phyloP scores from a whole-genome alignment of 768 basidiomycete species.

The Boletus sp. region DNA sequence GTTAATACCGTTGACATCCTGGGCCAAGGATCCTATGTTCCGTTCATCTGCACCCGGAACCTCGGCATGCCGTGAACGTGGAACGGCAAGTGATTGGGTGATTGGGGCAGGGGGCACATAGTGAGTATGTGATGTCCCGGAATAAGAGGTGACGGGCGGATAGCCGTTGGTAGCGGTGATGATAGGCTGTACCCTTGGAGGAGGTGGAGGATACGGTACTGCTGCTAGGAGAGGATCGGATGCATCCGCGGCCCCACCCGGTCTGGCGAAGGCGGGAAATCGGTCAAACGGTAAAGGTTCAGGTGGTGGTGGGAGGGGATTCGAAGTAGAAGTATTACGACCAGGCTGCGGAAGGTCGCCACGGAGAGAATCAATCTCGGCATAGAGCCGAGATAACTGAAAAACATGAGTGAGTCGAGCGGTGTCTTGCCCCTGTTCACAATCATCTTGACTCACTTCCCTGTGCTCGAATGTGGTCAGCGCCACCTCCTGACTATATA shows the following conservation, averaged over 20 bases:
- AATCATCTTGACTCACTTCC: conserved; percentile 26
- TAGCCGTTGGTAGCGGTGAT: conserved; percentile 11
- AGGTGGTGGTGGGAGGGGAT: conserved; percentile 58
- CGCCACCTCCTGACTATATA: neutral
- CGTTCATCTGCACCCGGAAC: conserved; percentile 23
- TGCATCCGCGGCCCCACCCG: conserved; percentile 22
- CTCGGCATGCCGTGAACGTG: conserved; percentile 23
- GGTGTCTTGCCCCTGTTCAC: conserved; percentile 1
- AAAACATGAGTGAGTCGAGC: conserved; percentile 22
- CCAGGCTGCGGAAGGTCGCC: conserved; percentile 29
- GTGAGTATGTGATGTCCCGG: conserved; percentile 13
- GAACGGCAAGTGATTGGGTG: conserved; percentile 14
- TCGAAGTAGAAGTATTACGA: conserved; percentile 33
- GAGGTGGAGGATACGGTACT: conserved; percentile 29
- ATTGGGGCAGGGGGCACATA: conserved; percentile 12
- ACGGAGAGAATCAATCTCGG: conserved; percentile 36
- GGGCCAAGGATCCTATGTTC: conserved; percentile 10
- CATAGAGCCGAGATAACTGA: conserved; percentile 33
- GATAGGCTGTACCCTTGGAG: conserved; percentile 17
- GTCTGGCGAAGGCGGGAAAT: conserved; percentile 40
- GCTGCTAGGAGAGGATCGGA: conserved; percentile 19
- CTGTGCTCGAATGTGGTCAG: conserved; percentile 19
- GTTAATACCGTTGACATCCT: conserved; percentile 12
- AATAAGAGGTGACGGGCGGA: conserved; percentile 4
- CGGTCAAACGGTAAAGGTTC: conserved; percentile 47